Conservation (phyloP, 1,284 basidiomycete species). For the Volvariella surrecta region DNA sequence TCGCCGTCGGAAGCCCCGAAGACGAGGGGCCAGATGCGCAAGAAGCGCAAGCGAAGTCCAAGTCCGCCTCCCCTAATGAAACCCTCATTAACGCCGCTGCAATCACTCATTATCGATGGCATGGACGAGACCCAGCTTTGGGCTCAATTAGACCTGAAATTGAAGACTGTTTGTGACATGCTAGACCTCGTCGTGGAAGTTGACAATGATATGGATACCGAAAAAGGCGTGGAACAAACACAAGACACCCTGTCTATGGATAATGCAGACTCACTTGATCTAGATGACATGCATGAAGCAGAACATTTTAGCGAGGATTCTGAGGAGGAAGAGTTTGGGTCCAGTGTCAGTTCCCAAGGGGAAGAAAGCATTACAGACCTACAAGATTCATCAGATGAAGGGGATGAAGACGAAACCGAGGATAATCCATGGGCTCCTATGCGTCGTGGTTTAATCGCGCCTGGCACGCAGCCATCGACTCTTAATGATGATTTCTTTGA, state of each 20-base stretch:
- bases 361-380: constrained; percentile 35
- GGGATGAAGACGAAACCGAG: constrained; percentile 26
- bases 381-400: constrained; percentile 41
- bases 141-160: constrained; percentile 83
- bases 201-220: constrained; percentile 19
- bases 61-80: constrained; percentile 22
- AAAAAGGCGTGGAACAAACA: constrained; percentile 18
- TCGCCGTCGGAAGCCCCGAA: constrained; percentile 52
- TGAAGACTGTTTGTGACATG: constrained; percentile 57
- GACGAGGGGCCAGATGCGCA: constrained; percentile 56
- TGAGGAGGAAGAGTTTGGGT: constrained; percentile 11
- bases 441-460: too few species aligned
- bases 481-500: constrained; percentile 96
- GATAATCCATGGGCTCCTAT: neutral
- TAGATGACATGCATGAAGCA: constrained; percentile 11
- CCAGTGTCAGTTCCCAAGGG: constrained; percentile 21
- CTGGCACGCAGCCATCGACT: neutral
- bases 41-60: constrained; percentile 33
- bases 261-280: constrained; percentile 22
- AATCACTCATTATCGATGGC: constrained; percentile 71
- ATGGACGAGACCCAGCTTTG: constrained; percentile 88
- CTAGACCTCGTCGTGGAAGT: constrained; percentile 52
- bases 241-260: constrained; percentile 12
- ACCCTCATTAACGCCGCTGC: constrained; percentile 67
- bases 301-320: constrained; percentile 8